A percentile compares a stretch with the other conserved stretches of the same genome.
Evolutionary conservation across 2,329 filamentous ascomycete genomes (phyloP).

Genomic region (Myriosclerotinia duriaeana): DNA sequence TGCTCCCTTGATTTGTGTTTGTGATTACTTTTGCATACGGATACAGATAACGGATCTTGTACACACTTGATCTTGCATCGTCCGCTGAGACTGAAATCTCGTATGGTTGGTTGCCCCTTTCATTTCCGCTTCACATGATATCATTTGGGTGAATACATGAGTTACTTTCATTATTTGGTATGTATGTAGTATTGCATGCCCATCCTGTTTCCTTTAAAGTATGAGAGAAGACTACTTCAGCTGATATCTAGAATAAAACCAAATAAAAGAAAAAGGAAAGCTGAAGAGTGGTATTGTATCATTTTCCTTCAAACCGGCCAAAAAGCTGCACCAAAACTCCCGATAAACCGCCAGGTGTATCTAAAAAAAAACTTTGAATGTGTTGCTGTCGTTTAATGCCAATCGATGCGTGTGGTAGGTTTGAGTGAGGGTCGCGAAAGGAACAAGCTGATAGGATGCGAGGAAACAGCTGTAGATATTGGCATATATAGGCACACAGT

Average conservation of each 20-base stretch:
- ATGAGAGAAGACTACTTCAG: slow-evolving; percentile 44
- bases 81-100: background rate
- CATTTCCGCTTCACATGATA: background rate
- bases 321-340: slow-evolving; percentile 4
- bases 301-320: slow-evolving; percentile 1
- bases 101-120: background rate
- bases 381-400: background rate
- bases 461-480: background rate
- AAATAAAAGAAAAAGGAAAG: background rate
- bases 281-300: slow-evolving; percentile 17
- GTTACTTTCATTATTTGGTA: background rate
- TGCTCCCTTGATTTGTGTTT: too few species aligned
- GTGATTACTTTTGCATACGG: too few species aligned
- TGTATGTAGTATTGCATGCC: background rate
- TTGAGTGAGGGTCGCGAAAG: background rate
- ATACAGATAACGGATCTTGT: too few species aligned
- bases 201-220: background rate
- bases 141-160: background rate
- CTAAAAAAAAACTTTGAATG: background rate
- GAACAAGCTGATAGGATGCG: background rate
- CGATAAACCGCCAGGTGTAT: background rate
- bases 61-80: too few species aligned
- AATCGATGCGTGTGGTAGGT: background rate
- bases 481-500: background rate
- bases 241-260: slow-evolving; percentile 39